Evolutionary conservation across 331 rosid genomes (phyloP), one percentile per base, ranked within the genome.

Genomic region (Prunus yedoensis): DNA sequence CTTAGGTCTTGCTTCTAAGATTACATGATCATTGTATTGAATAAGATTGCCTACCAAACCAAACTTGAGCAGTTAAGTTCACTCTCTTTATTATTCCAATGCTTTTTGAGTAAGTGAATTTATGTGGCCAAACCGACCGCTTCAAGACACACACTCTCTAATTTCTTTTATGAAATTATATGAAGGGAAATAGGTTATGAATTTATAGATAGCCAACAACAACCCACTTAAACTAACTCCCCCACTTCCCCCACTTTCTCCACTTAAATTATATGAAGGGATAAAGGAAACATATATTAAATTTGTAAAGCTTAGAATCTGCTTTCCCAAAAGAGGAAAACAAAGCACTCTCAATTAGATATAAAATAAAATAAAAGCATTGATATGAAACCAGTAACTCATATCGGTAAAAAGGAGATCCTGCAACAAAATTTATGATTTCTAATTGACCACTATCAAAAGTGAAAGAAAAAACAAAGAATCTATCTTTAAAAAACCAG

Each of bases 261-360:
- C 43, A 38, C 43, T 38, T 7, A 7, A 38, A 38, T 38, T 35
- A 35, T 35, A 5, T 35, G 41, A 35, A 35, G 41, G 41, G 41
- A 35, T 1, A 11, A 35, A 57, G 70, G 65, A 79, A 73, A 38
- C 49, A 50, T 60, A 52, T 57, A 41, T 27, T n/a, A 51, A 25
- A 15, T n/a, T 28, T 72, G 59, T 69, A 77, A 57, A 73, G 69
- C 68, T 74, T 63, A 30, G 85, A 78, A 84, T 82, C 78, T 80
- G 78, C 90, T 87, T 87, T 85, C 67, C 45, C 6, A 81, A 85
- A 85, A 68, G 79, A 50, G 52, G 79, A 76, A 83, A 80, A 78
- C 43, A 38, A 69, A 68, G 43, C 38, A 4, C 30, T 70, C 73
- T 68, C 68, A 67, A 79, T 17, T 20, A 75, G 1, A 47, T 32